Conservation (phyloP, 257 asterid species). For the Coffea eugenioides region DNA sequence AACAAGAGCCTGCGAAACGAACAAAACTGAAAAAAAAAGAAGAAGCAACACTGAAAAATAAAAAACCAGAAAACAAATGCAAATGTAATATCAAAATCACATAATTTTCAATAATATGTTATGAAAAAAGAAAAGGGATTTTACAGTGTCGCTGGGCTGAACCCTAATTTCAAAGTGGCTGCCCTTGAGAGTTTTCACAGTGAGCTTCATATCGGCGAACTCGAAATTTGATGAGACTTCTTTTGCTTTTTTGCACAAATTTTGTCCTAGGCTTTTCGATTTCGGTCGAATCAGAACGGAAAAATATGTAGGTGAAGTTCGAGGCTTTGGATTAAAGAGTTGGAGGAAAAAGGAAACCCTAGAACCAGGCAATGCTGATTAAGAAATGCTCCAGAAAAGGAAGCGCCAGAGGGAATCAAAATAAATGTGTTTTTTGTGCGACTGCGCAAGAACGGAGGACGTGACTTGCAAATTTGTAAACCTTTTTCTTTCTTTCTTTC, state of each 20-base stretch:
- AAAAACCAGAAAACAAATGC: neutral
- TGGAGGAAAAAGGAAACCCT: neutral
- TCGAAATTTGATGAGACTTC: neutral
- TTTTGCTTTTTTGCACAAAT: neutral
- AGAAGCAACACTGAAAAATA: neutral
- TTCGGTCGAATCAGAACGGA: neutral
- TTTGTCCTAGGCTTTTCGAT: neutral
- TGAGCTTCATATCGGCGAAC: conserved; percentile 73
- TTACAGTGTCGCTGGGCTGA: conserved; percentile 73
- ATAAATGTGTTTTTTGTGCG: neutral
- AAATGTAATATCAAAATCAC: neutral
- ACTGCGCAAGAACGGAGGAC: neutral
- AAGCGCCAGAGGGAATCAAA: neutral
- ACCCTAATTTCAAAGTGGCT: conserved; percentile 83
- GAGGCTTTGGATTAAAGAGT: neutral
- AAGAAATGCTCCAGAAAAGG: neutral
- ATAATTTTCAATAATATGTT: neutral
- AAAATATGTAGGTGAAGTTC: neutral
- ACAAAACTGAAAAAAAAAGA: neutral
- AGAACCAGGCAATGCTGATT: neutral
- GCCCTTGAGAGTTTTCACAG: conserved; percentile 93
- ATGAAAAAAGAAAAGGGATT: conserved; percentile 20
- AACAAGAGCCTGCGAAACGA: neutral
- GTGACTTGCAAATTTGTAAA: neutral
- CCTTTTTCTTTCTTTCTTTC: no score